phyloP scores from a whole-genome alignment of 441 rosid genomes.

The Geranium incanum region DNA sequence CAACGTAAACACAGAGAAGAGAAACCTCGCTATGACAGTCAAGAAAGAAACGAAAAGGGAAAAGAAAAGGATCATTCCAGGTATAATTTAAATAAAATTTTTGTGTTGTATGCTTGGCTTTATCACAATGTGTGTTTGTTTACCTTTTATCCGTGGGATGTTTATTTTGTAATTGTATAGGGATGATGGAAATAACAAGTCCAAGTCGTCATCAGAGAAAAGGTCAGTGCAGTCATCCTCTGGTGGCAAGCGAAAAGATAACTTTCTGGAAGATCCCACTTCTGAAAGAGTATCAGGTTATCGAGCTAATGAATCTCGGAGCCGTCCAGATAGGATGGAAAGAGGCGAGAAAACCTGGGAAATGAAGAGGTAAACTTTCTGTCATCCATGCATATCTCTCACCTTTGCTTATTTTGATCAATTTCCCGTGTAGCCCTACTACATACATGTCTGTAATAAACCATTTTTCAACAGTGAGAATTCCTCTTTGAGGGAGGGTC shows the following conservation, averaged over 20 bases:
- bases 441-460: constrained; percentile 6
- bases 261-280: constrained; percentile 24
- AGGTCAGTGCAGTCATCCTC: constrained; percentile 30
- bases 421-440: not conserved
- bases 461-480: constrained; percentile 45
- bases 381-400: not conserved
- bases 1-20: constrained; percentile 28
- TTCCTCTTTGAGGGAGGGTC: constrained; percentile 29
- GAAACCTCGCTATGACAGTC: constrained; percentile 26
- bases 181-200: constrained; percentile 27
- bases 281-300: constrained; percentile 24
- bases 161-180: constrained; percentile 17
- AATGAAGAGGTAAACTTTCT: constrained; percentile 40
- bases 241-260: constrained; percentile 30
- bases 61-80: constrained; percentile 26
- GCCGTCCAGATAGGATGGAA: constrained; percentile 24
- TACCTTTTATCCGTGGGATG: constrained; percentile 13
- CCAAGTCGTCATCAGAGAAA: constrained; percentile 30
- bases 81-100: constrained; percentile 24
- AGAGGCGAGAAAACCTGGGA: constrained; percentile 35
- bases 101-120: not conserved
- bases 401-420: constrained; percentile 9
- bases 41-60: constrained; percentile 28
- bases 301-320: constrained; percentile 24
- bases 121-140: constrained; percentile 9